Conservation (phyloP, 31 red algal species). For the Odonthalia washingtoniensis region DNA sequence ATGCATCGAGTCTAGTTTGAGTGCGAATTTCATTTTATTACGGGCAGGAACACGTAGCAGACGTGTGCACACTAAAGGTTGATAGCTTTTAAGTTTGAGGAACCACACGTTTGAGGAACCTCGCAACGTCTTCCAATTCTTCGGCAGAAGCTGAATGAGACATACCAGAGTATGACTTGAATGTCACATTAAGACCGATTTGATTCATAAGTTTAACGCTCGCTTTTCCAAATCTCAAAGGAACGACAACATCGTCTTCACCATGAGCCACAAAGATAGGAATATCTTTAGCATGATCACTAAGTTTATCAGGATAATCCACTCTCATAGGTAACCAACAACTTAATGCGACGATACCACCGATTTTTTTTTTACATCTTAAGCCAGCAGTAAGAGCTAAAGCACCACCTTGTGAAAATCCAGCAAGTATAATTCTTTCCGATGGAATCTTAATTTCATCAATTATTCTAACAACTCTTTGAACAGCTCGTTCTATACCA, state of each 20-base stretch:
- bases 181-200: constrained; percentile 42
- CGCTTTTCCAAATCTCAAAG: constrained; percentile 33
- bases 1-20: too few species aligned
- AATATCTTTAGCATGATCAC: constrained; percentile 41
- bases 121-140: constrained; percentile 62
- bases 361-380: constrained; percentile 52
- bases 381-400: constrained; percentile 76
- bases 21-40: too few species aligned
- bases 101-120: constrained; percentile 50
- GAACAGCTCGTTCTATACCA: constrained; percentile 62
- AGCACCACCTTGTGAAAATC: constrained; percentile 95
- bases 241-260: constrained; percentile 60
- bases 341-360: constrained; percentile 73
- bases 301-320: constrained; percentile 41
- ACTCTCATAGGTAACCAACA: constrained; percentile 77
- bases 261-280: constrained; percentile 72
- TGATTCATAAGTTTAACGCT: constrained; percentile 47
- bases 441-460: constrained; percentile 56
- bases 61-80: too few species aligned
- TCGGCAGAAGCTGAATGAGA: constrained; percentile 59
- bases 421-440: constrained; percentile 83
- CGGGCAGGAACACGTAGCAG: too few species aligned
- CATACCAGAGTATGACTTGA: constrained; percentile 58
- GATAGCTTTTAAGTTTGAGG: too few species aligned
- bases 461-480: constrained; percentile 65